Conservation (phyloP, 805 yeast genomes). For the Kazachstania bromeliacearum region DNA sequence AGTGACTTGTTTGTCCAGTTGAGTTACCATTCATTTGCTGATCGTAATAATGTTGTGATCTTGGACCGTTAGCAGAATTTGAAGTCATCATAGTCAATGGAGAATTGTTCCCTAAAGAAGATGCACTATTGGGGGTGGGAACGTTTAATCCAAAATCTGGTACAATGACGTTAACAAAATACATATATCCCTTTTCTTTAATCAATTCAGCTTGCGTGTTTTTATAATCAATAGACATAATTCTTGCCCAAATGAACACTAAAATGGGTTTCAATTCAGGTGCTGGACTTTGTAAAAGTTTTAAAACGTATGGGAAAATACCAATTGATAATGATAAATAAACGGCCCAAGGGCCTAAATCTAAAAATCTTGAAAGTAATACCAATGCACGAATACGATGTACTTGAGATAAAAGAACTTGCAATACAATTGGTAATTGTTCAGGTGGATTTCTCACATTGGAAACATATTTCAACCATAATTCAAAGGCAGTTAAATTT, state of each 20-base stretch:
- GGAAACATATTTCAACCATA: slow-evolving; percentile 89
- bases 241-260: slow-evolving; percentile 95
- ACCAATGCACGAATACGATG: slow-evolving; percentile 86
- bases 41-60: not conserved
- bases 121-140: slow-evolving; percentile 11
- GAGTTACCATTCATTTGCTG: not conserved
- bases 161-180: slow-evolving; percentile 72
- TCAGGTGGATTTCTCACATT: slow-evolving; percentile 83
- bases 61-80: slow-evolving; percentile 1
- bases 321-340: slow-evolving; percentile 88
- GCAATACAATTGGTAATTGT: slow-evolving; percentile 87
- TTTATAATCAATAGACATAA: slow-evolving; percentile 88
- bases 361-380: slow-evolving; percentile 73
- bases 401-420: slow-evolving; percentile 86
- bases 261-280: slow-evolving; percentile 89
- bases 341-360: slow-evolving; percentile 97
- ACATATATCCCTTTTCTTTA: slow-evolving; percentile 82
- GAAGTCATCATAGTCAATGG: slow-evolving; percentile 18
- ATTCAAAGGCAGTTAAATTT: slow-evolving; percentile 90
- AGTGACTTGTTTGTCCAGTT: slow-evolving; percentile 4
- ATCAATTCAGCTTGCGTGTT: slow-evolving; percentile 87
- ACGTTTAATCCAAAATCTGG: slow-evolving; percentile 27
- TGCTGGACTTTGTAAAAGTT: slow-evolving; percentile 87
- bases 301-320: slow-evolving; percentile 88
- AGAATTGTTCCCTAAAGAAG: slow-evolving; percentile 12